Percentiles rank a stretch among this genome's conserved stretches.
These are phyloP conservation scores for Puya raimondii DNA, from an alignment of 176 grass and related monocot species.

Conservation along the genomic window DNA sequence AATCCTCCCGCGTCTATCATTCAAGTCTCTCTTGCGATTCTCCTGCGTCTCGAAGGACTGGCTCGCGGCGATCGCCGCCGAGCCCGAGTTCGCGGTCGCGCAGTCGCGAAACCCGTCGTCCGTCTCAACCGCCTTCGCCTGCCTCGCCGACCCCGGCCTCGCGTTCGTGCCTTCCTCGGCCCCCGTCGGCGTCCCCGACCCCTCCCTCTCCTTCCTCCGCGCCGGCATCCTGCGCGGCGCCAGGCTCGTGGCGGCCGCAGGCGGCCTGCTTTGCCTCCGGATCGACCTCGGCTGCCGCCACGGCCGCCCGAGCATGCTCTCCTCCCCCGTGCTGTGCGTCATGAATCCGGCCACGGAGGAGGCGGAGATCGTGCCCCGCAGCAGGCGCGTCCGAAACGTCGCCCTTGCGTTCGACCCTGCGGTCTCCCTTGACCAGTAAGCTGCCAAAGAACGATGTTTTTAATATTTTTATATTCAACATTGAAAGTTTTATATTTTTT, in stretches of 20 bases:
- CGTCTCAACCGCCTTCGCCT: conserved; percentile 5
- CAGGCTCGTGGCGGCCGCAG: neutral
- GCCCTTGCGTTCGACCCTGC: conserved; percentile 12
- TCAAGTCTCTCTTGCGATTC: neutral
- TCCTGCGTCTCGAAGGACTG: conserved; percentile 20
- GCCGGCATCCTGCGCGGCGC: neutral
- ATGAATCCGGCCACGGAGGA: conserved; percentile 9
- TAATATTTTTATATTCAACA: too few relatives aligned
- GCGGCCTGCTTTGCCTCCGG: conserved; percentile 4
- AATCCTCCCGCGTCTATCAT: conserved; percentile 15
- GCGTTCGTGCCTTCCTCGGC: neutral
- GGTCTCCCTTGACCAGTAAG: neutral
- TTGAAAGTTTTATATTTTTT: too few relatives aligned
- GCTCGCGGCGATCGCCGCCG: conserved; percentile 7
- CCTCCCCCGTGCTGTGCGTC: neutral
- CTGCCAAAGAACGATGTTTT: conserved; percentile 8
- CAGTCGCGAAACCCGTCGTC: conserved; percentile 13
- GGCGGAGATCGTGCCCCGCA: neutral
- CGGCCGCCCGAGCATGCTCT: neutral
- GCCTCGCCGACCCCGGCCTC: neutral
- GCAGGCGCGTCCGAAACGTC: neutral
- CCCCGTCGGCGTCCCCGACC: neutral
- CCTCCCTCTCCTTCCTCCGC: conserved; percentile 6
- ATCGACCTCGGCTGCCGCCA: neutral
- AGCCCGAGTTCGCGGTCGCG: conserved; percentile 1